A percentile compares a stretch with the other conserved stretches of the same genome.
phyloP scores from a whole-genome alignment of 352 stramenopile genomes.

The Peronospora destructor region DNA sequence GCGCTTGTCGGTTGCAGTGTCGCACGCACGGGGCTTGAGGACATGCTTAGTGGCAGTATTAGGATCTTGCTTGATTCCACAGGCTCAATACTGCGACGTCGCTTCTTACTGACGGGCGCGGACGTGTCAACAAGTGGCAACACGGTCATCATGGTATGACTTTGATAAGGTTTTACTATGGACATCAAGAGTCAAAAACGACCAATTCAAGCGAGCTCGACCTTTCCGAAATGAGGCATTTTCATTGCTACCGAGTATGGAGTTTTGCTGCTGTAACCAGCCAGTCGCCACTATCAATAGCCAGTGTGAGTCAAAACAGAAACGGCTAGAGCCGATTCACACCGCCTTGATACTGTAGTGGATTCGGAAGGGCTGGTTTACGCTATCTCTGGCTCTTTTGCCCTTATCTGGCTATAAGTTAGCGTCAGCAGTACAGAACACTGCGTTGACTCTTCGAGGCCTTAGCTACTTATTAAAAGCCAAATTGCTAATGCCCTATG shows the following conservation, averaged over 20 bases:
- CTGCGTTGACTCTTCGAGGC: too few relatives aligned
- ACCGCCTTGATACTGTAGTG: conserved; percentile 18
- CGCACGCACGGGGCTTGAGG: conserved; percentile 14
- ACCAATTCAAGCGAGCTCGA: conserved; percentile 5
- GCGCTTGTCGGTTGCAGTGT: conserved; percentile 9
- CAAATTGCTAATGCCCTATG: neutral
- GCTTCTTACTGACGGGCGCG: conserved; percentile 45
- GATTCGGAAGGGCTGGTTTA: conserved; percentile 27
- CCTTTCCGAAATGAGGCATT: conserved; percentile 21
- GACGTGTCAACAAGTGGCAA: conserved; percentile 25
- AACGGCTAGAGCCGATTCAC: conserved; percentile 21
- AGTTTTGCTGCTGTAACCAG: conserved; percentile 22
- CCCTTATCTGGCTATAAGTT: neutral
- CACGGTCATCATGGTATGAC: conserved; percentile 42
- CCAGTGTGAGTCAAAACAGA: conserved; percentile 14
- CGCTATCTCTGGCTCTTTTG: conserved; percentile 18
- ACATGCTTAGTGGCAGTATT: conserved; percentile 35
- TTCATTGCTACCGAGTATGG: conserved; percentile 4
- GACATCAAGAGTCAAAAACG: neutral
- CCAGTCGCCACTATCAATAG: conserved; percentile 12
- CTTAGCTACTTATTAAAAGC: too few relatives aligned
- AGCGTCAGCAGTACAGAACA: neutral
- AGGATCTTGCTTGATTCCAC: conserved; percentile 51
- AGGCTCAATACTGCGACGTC: conserved; percentile 58
- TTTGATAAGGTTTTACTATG: conserved; percentile 3